phyloP scores from a whole-genome alignment of 257 asterid genomes.

The Jasminum sambac region DNA sequence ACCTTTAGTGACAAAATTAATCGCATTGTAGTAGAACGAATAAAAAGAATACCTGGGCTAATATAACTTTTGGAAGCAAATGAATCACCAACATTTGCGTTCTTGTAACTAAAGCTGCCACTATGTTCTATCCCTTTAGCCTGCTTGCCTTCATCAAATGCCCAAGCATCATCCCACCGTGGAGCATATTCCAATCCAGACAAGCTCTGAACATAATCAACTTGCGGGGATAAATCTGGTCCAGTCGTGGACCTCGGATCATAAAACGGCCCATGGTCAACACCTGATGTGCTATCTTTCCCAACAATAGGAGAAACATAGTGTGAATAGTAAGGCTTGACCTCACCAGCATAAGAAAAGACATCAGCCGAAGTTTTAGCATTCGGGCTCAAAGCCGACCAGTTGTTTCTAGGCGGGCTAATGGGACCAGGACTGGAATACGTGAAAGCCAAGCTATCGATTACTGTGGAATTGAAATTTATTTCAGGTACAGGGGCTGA shows the following conservation, averaged over 20 bases:
- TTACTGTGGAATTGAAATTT: conserved; percentile 43
- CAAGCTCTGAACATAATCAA: conserved; percentile 53
- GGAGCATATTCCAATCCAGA: conserved; percentile 58
- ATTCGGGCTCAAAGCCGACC: conserved; percentile 44
- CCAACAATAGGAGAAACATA: conserved; percentile 45
- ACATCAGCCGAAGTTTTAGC: conserved; percentile 27
- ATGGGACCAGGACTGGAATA: conserved; percentile 37
- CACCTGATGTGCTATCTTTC: conserved; percentile 32
- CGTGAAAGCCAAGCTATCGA: conserved; percentile 32
- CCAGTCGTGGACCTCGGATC: conserved; percentile 44
- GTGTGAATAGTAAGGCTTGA: conserved; percentile 45
- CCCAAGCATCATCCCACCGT: conserved; percentile 51
- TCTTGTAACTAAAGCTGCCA: conserved; percentile 38
- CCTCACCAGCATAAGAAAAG: conserved; percentile 45
- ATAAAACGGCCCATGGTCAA: conserved; percentile 39
- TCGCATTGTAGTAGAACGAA: background rate
- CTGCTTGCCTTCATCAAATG: conserved; percentile 44
- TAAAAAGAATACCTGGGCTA: conserved; percentile 50
- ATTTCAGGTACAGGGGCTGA: conserved; percentile 46
- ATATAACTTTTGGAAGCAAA: conserved; percentile 34
- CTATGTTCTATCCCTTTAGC: conserved; percentile 41
- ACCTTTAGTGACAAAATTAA: background rate
- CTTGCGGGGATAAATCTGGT: conserved; percentile 40
- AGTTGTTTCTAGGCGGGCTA: conserved; percentile 31
- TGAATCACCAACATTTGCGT: conserved; percentile 37